Evolutionary conservation across 2,329 filamentous ascomycete species (phyloP), one percentile per base, ranked within the genome.

Genomic region (Aspergillus caelatus): DNA sequence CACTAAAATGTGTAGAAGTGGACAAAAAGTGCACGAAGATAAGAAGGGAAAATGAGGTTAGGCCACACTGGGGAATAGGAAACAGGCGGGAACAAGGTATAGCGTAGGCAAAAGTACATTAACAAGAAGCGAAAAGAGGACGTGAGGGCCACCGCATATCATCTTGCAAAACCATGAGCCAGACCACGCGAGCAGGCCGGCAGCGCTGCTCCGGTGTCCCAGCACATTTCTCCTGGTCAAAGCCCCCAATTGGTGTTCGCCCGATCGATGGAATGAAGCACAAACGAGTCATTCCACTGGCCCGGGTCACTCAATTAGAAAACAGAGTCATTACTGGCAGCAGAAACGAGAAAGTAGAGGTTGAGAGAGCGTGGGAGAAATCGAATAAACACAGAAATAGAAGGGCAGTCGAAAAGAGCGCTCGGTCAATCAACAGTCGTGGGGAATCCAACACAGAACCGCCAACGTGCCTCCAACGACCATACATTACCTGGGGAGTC

Each of bases 21-120:
- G 59, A 60, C 66, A 64, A 65, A 67, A 67, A 65, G 63, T 62
- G 64, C 66, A 69, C 62, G 53, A 56, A 69, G 66, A 48, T 45
- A 50, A 63, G 54, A 41, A 65, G 68, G 61, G 70, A 66, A 52
- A 57, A 67, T 57, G 68, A 63, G 65, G 67, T 63, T 48, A 66
- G 61, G 65, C 66, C 67, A 63, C 69, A 70, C 62, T 54, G 70
- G 67, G 65, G 61, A 72, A 68, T 64, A 71, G 68, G 65, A 68
- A 70, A 67, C 65, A 67, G 66, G 68, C 61, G 65, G 67, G 67
- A 70, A 67, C 67, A 69, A 76, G 73, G 73, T 75, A 75, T 75
- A 77, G 69, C 72, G 70, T 75, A 72, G 73, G 67, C 71, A 73
- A 73, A 73, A 77, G 72, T 77, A 78, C 75, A 77, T 76, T 26